Base-by-base conservation (phyloP, 2,329 filamentous ascomycete genomes). In the Fusarium fujikuroi region DNA sequence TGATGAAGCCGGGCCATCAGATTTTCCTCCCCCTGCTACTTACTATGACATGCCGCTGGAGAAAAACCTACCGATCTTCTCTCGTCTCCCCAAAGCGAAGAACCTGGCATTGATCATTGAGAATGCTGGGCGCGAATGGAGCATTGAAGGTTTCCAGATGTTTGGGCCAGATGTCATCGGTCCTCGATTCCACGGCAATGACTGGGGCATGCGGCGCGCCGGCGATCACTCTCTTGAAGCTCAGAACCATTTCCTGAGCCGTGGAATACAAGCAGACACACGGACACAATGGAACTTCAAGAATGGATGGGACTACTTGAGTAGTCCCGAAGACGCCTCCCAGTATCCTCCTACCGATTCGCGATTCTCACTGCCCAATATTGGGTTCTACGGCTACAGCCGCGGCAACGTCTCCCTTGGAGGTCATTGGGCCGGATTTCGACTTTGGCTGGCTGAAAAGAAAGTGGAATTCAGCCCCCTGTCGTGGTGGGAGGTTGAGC, bases 31-130 rank as follows among this genome's bases (percentile, higher is more conserved):
- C 1, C 2, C 8, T 32, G 10, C 30, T 32, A 25, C n/a, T 5
- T 52, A 52, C 4, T 19, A 15, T 1, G 32, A 39, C 2, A 53
- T 39, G 34, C 2, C 8, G 3, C 6, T 53, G 6, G 7, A n/a
- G 4, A 12, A 2, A 3, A 2, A 37, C 1, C 9, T 53, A 0
- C 50, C 50, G 0, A 28, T 53, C 4, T 39, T 53, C 2, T 39
- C 23, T 9, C 23, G 50, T 0, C 50, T 53, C 2, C 50, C 50
- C 0, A 39, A 39, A 3, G 10, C 11, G 3, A 53, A 39, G 5
- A 53, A 18, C 0, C 9, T 53, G 4, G 8, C 50, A 2, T 7
- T 53, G 0, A 28, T 28, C 3, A 4, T 53, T 0, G 32, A 39
- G 18, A 53, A 25, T 0, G n/a, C 9, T 3, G 23, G 19, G 5